These are phyloP conservation scores for Gracilaria gracilis DNA, from an alignment of 23 red algal species.

Conservation along the genomic window DNA sequence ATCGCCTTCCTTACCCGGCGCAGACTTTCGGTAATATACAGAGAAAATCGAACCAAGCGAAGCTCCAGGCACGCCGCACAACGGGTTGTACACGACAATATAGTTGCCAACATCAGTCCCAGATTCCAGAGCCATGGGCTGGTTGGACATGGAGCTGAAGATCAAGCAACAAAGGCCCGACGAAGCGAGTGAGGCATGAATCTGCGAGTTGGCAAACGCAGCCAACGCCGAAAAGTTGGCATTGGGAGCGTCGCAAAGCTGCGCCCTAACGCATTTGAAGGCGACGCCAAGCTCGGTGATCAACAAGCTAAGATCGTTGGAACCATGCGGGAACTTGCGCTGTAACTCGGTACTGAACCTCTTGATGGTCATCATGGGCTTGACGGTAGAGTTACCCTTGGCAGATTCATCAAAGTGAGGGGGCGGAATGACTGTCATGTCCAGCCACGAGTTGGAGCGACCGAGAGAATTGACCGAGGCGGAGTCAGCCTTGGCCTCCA, in stretches of 20 bases:
- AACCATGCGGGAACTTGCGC: slow-evolving; percentile 95
- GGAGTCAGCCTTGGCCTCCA: slow-evolving; percentile 39
- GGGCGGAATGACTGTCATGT: slow-evolving; percentile 77
- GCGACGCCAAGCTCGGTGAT: slow-evolving; percentile 96
- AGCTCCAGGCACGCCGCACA: slow-evolving; percentile 86
- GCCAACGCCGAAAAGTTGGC: slow-evolving; percentile 76
- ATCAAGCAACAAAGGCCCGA: slow-evolving; percentile 98
- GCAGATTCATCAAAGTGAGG: slow-evolving; percentile 54
- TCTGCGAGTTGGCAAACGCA: slow-evolving; percentile 85
- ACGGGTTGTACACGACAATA: slow-evolving; percentile 96
- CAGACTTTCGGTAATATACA: slow-evolving; percentile 98
- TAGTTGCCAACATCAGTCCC: slow-evolving; percentile 93
- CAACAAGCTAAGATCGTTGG: slow-evolving; percentile 88
- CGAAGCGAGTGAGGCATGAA: slow-evolving; percentile 92
- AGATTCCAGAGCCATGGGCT: slow-evolving; percentile 85
- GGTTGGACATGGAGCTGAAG: slow-evolving; percentile 78
- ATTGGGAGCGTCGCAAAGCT: slow-evolving; percentile 87
- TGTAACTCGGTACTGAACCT: slow-evolving; percentile 95
- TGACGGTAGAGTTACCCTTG: slow-evolving; percentile 16
- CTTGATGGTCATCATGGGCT: slow-evolving; percentile 96
- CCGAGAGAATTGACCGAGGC: slow-evolving; percentile 32
- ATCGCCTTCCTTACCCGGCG: slow-evolving; percentile 92
- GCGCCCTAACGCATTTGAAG: slow-evolving; percentile 90
- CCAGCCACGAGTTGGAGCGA: slow-evolving; percentile 56
- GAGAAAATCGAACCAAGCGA: slow-evolving; percentile 93